Conservation (phyloP, 2,329 filamentous ascomycete species). For the Penicillium expansum region DNA sequence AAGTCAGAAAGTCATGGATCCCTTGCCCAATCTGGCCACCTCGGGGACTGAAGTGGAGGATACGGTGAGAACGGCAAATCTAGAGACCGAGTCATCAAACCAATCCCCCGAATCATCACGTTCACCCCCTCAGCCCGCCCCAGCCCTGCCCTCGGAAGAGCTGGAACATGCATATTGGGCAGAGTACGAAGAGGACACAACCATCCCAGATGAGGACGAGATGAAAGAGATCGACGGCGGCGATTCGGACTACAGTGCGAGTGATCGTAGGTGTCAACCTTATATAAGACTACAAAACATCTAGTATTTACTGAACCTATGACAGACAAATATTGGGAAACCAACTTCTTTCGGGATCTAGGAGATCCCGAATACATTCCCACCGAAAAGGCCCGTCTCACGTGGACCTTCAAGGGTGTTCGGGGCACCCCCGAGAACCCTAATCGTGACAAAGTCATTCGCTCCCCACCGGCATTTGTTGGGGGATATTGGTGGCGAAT, state of each 20-base stretch:
- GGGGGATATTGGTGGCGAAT: conserved; percentile 64
- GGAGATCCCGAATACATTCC: conserved; percentile 59
- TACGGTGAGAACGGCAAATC: neutral
- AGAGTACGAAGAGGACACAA: conserved; percentile 56
- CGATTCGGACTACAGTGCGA: conserved; percentile 52
- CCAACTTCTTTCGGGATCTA: conserved; percentile 53
- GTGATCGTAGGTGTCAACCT: conserved; percentile 46
- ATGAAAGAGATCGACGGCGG: conserved; percentile 55
- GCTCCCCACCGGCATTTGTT: conserved; percentile 54
- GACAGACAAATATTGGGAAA: conserved; percentile 57
- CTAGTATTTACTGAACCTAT: conserved; percentile 2
- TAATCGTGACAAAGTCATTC: conserved; percentile 58
- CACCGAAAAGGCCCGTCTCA: conserved; percentile 54
- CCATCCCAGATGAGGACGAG: conserved; percentile 56
- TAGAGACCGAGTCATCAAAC: conserved; percentile 1
- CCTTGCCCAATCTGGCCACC: conserved; percentile 4
- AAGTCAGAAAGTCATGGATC: conserved; percentile 12
- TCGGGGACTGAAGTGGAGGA: neutral
- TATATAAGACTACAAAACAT: neutral
- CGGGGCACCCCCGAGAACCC: conserved; percentile 61
- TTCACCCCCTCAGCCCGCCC: conserved; percentile 20
- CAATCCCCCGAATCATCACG: conserved; percentile 8
- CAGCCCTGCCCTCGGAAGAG: conserved; percentile 14
- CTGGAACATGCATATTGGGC: conserved; percentile 50
- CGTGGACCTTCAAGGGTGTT: conserved; percentile 58